Base-by-base conservation (phyloP, 2,329 filamentous ascomycete species). In the Sarocladium kiliense region DNA sequence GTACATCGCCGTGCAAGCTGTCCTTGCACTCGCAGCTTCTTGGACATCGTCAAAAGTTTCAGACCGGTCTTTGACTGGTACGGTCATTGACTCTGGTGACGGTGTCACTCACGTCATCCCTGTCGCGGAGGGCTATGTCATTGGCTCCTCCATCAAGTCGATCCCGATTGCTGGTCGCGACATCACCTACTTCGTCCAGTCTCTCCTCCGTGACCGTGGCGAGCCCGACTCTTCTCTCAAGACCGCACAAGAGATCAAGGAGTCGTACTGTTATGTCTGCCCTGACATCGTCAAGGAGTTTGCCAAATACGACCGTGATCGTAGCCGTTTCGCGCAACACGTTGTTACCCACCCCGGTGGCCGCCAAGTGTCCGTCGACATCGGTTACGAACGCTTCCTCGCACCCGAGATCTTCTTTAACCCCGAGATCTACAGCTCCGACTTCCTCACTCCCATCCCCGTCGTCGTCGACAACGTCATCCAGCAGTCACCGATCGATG, bases 371-470 rank as follows among this genome's bases (percentile, higher is more conserved):
- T 82, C 79, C 1, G 91, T 99, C 47, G 95, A 99, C 65, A 89
- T 99, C 54, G 94, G 94, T 54, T 99, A 97, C 75, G 94, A 99
- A 73, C 89, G 94, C 32, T 99, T 99, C 81, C 80, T 99, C 58
- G 94, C 94, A 2, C 95, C 95, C 23, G 94, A 99, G 73, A 99
- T 99, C 68, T 99, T 99, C 76, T 99, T 99, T 84, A 99, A 99
- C 75, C 94, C 94, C 27, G 94, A 99, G 76, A 99, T 99, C 66
- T 97, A 97, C 81, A 96, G 91, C 59, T 97, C 93, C 62, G 94
- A 99, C 70, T 99, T 99, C 78, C 77, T 99, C 61, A 99, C 94
- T 12, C 94, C 94, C 14, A 82, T 99, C 9, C 94, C 94, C 23
- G 89, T 84, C 53, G 94, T 99, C 53, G 95, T 99, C 59, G 94